Evolutionary conservation across 2,329 filamentous ascomycete species (phyloP), one percentile per base, ranked within the genome.

Genomic region (Dactylellina leptospora): DNA sequence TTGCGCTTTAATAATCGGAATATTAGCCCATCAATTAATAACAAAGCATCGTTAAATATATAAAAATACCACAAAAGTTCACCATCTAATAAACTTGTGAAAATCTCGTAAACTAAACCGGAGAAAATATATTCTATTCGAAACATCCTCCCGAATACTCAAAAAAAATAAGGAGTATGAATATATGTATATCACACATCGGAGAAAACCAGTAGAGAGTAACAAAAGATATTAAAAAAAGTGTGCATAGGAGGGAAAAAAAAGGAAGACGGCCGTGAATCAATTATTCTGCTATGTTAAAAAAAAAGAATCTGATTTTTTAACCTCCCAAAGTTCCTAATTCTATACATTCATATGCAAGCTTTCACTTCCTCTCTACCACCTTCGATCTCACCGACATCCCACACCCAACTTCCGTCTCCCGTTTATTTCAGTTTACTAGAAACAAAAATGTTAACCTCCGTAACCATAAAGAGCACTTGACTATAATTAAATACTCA

Each of bases 401-500:
- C 16, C 13, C 30, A 45, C 38, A 70, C 2, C 36, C 45, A 18
- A 18, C 36, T 4, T 51, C 36, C 13, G 13, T 6, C 36, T n/a
- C 5, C 5, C n/a, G 28, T 18, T 38, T 13, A 22, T 59, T 53
- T 47, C 50, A 72, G 59, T 58, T 72, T 72, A 11, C 68, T 72
- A 53, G 25, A 22, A 50, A 28, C 28, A 55, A 45, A 50, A 36
- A 25, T 5, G 22, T 72, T 44, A 72, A 54, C 45, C 18, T 13
- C 6, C 40, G 1, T 16, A 27, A n/a, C 20, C 20, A 20, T 18
- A 42, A 4, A 42, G 16, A 9, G 13, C 33, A 45, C 28, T 9
- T 18, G 13, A 5, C 1, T 44, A 23, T 4, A 11, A 27, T 28
- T 16, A 30, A n/a, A 47, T 20, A 63, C 66, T 63, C 45, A 87